Evolutionary conservation across 257 asterid species (phyloP).

Genomic region (Ehretia macrophylla): DNA sequence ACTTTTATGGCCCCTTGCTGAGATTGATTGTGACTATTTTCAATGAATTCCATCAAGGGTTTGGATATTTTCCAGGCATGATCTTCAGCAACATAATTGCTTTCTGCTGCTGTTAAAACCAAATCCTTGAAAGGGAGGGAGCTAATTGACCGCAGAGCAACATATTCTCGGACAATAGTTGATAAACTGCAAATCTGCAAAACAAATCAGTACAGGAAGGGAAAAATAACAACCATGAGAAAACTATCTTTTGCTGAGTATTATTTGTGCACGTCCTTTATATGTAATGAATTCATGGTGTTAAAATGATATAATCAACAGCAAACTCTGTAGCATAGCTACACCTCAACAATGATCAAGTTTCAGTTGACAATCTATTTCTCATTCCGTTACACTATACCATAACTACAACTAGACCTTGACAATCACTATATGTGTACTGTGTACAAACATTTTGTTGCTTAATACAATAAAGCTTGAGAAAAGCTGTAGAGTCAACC

Average conservation of each 20-base stretch:
- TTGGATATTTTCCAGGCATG: conserved; percentile 87
- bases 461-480: too few species aligned
- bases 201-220: conserved; percentile 11
- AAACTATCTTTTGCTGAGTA: background rate
- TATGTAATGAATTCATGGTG: background rate
- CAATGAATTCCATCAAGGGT: conserved; percentile 60
- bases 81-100: conserved; percentile 43
- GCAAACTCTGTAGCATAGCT: too few species aligned
- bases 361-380: too few species aligned
- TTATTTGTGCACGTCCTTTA: background rate
- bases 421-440: too few species aligned
- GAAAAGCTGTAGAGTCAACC: too few species aligned
- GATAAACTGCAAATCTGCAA: conserved; percentile 87
- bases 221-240: background rate
- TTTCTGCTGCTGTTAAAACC: conserved; percentile 66
- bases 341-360: too few species aligned
- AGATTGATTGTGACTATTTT: conserved; percentile 70
- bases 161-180: conserved; percentile 89
- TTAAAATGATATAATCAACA: background rate
- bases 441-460: too few species aligned
- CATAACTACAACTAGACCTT: too few species aligned
- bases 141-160: conserved; percentile 73
- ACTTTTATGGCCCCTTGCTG: conserved; percentile 87
- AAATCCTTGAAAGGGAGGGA: conserved; percentile 84
- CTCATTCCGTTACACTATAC: too few species aligned